Percentiles rank a stretch among this genome's conserved stretches.
Evolutionary conservation across 2,329 filamentous ascomycete species (phyloP).

Genomic region (Arachnopeziza araneosa): DNA sequence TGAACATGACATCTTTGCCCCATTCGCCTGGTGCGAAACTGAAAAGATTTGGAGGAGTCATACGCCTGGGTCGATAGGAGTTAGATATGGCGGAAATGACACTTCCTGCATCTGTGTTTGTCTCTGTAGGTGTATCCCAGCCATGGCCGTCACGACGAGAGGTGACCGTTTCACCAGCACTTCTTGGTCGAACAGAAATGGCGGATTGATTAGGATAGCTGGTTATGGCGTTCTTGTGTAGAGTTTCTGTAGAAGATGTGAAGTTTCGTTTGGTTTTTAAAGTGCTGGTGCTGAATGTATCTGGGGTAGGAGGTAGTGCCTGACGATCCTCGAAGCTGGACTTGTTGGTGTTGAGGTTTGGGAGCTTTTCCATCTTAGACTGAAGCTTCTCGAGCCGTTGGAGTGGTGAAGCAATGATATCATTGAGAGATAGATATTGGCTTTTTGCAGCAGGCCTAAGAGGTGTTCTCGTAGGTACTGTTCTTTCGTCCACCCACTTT

Average conservation of each 20-base stretch:
- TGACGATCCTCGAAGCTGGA: slow-evolving; percentile 33
- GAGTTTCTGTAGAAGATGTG: slow-evolving; percentile 40
- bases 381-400: slow-evolving; percentile 43
- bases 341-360: slow-evolving; percentile 21
- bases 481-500: slow-evolving; percentile 30
- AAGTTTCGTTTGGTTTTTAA: slow-evolving; percentile 14
- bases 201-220: slow-evolving; percentile 21
- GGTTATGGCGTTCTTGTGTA: slow-evolving; percentile 22
- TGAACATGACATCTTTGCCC: slow-evolving; percentile 25
- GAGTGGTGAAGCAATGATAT: slow-evolving; percentile 45
- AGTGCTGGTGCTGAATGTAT: slow-evolving; percentile 30
- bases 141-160: slow-evolving; percentile 31
- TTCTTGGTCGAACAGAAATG: slow-evolving; percentile 25
- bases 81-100: slow-evolving; percentile 19
- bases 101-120: slow-evolving; percentile 23
- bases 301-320: slow-evolving; percentile 31
- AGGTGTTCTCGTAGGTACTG: slow-evolving; percentile 9
- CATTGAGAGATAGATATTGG: slow-evolving; percentile 42
- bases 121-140: slow-evolving; percentile 30
- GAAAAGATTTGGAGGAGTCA: slow-evolving; percentile 24
- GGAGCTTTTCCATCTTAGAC: slow-evolving; percentile 5
- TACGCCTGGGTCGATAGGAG: slow-evolving; percentile 13
- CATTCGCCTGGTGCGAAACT: slow-evolving; percentile 20
- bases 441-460: slow-evolving; percentile 15
- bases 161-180: slow-evolving; percentile 30